These are phyloP conservation scores for Schoenoplectus triqueter DNA, from an alignment of 202 grass and related monocot genomes.

Conservation along the genomic window DNA sequence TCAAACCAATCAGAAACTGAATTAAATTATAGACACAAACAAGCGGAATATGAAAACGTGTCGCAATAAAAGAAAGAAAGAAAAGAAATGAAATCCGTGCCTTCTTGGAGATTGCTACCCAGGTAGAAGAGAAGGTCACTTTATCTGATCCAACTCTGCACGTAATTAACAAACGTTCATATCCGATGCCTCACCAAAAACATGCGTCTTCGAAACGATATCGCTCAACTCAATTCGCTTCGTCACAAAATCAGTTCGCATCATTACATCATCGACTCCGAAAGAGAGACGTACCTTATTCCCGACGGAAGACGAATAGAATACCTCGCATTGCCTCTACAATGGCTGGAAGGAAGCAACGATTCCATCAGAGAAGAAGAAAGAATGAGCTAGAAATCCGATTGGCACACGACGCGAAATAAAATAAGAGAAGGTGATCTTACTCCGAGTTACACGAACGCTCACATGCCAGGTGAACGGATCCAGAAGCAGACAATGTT, in stretches of 20 bases:
- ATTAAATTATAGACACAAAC: background rate
- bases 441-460: background rate
- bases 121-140: conserved; percentile 39
- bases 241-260: background rate
- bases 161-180: background rate
- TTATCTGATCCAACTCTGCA: conserved; percentile 54
- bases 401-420: background rate
- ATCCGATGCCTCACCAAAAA: too few relatives aligned
- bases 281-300: conserved; percentile 6
- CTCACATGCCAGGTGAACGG: background rate
- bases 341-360: conserved; percentile 22
- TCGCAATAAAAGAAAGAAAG: background rate
- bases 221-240: background rate
- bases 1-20: conserved; percentile 29
- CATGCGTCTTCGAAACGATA: too few relatives aligned
- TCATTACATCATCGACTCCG: background rate
- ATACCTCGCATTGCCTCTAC: background rate
- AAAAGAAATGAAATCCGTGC: conserved; percentile 40
- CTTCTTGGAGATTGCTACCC: conserved; percentile 49
- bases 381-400: conserved; percentile 27
- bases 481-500: background rate
- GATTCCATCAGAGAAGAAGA: conserved; percentile 34
- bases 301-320: background rate
- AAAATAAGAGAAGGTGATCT: conserved; percentile 24
- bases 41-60: background rate